A percentile compares a stretch with the other conserved stretches of the same genome.
Conservation (phyloP, 2,329 filamentous ascomycete genomes). For the Apiospora saccharicola region DNA sequence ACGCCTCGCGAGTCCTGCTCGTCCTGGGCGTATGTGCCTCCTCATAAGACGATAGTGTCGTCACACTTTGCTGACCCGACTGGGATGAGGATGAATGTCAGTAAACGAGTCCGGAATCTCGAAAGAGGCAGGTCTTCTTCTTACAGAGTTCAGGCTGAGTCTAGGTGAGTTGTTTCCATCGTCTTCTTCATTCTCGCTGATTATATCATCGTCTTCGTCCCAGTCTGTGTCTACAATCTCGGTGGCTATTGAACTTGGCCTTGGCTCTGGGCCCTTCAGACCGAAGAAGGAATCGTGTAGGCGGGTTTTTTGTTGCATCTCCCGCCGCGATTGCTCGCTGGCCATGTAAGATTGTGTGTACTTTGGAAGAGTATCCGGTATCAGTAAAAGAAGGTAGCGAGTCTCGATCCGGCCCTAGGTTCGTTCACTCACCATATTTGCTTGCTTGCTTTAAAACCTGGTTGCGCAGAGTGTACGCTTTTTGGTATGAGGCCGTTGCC, state of each 20-base stretch:
- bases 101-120: constrained; percentile 24
- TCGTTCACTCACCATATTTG: constrained; percentile 33
- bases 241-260: constrained; percentile 75
- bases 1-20: constrained; percentile 65
- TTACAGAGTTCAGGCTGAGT: constrained; percentile 75
- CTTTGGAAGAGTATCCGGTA: constrained; percentile 30
- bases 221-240: constrained; percentile 82
- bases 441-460: constrained; percentile 24
- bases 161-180: constrained; percentile 64
- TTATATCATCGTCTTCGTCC: constrained; percentile 69
- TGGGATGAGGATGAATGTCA: constrained; percentile 43
- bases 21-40: constrained; percentile 82
- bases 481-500: constrained; percentile 43
- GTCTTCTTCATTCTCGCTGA: constrained; percentile 64
- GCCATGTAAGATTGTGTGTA: constrained; percentile 34
- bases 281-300: constrained; percentile 68
- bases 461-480: constrained; percentile 31
- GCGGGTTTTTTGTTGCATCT: constrained; percentile 60
- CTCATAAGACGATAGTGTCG: constrained; percentile 86
- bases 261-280: constrained; percentile 59
- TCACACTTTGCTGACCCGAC: constrained; percentile 78
- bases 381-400: constrained; percentile 3
- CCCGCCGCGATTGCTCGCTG: constrained; percentile 48
- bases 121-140: constrained; percentile 48
- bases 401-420: background rate